Base-by-base conservation (phyloP, 83 land plant species). In the Picea abies region DNA sequence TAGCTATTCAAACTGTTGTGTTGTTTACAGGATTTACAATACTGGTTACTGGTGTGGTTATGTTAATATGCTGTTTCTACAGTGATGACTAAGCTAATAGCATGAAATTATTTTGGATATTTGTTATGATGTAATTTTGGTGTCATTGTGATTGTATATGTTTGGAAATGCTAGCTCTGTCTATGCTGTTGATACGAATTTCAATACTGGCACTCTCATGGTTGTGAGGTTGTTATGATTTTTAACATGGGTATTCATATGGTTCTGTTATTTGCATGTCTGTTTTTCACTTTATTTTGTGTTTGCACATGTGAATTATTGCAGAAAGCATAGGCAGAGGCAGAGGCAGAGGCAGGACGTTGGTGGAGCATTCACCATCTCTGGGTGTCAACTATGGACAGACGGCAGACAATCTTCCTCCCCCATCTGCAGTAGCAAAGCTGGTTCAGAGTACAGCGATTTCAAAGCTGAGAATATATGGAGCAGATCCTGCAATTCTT, bases 341-440 rank as follows among this genome's bases (percentile, higher is more conserved):
- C n/a, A n/a, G n/a, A n/a, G n/a, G 16, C 60, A 73, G 77, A 73
- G 58, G 77, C 56, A 47, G 77, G 77, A 11, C 16, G 16, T 47
- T n/a, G n/a, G 1, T 1, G 32, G 32, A 29, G 32, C 0, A 29
- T 29, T 29, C 32, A 10, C 78, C 29, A n/a, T 25, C 41, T 23
- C n/a, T 90, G 63, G 82, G 82, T 2, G 85, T 93, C 22, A 91
- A 90, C 81, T 93, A 93, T 71, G 94, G 96, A 8, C 78, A 83
- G 75, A 85, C 87, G 12, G 94, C 91, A 56, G 88, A 90, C 84
- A 90, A 93, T 64, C 94, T 91, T 9, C 94, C 94, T 0, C 71
- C 92, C 41, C 90, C 88, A 63, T 82, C 75, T 63, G 77, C 78
- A 23, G 89, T 90, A 9, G 94, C 85, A 39, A 76, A 82, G 91